Evolutionary conservation across 2,329 filamentous ascomycete genomes (phyloP), one percentile per base, ranked within the genome.

Genomic region (Zopfia rhizophila): DNA sequence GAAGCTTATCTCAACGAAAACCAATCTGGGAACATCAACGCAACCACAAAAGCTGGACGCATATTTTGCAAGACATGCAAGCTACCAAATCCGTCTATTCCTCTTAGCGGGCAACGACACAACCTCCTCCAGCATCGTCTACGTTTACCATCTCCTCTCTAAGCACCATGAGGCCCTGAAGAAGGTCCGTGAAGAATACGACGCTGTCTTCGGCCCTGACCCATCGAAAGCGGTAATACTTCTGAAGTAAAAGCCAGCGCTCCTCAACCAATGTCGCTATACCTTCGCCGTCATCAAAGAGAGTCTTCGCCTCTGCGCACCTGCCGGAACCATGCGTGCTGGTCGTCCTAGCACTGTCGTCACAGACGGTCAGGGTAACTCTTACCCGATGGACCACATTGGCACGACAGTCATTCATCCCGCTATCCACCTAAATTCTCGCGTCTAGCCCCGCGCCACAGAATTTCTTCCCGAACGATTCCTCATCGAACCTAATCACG

Each of bases 161-260:
- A 8, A 42, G 13, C 23, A 46, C 23, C 47, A 42, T 1, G 30
- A 46, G 5, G 28, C 16, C 2, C 22, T 51, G 5, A 7, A 4
- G 3, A 22, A 13, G 10, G 14, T 77, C 12, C 58, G 66, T 12
- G 51, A 63, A 4, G 81, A 84, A 56, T 77, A 79, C 49, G 75
- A 80, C 50, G 60, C 64, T 1, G 65, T 82, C 14, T 73, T 82
- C 23, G 79, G 80, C 7, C 28, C 68, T 78, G 27, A 47, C 12
- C 10, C 22, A 5, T 10, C 4, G 3, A 4, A 23, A 8, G 30
- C 21, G 3, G 7, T 23, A 5, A 6, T 18, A 7, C 2, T 41
- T 8, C 14, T 41, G 3, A 3, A 5, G 7, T 12, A 41, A 6
- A 35, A 57, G 4, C 64, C 63, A 2, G 45, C 55, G 17, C 25